Base-by-base conservation (phyloP, 2,329 filamentous ascomycete genomes). In the Colletotrichum melonis region DNA sequence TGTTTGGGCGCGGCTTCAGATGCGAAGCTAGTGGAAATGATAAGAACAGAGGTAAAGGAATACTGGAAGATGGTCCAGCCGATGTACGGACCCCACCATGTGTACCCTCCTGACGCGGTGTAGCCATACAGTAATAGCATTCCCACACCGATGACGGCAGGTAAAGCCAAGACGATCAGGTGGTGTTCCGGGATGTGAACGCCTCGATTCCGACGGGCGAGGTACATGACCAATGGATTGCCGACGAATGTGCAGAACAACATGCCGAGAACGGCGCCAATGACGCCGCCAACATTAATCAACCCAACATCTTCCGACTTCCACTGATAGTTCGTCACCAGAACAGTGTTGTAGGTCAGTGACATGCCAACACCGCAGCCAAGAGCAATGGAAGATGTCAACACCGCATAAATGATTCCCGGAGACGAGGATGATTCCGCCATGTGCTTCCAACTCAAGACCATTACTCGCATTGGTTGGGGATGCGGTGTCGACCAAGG, bases 241-340 rank as follows among this genome's bases (percentile, higher is more conserved):
- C 75, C 77, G 26, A 74, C 24, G 58, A 76, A 75, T n/a, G 73
- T 68, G 19, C 66, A 77, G 56, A 76, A 67, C 38, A 79, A n/a
- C 67, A 75, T 78, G 6, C 79, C 80, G 19, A 80, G 70, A 1
- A 86, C 79, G 3, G 81, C 82, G 3, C 85, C 85, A 5, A 85
- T 74, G 24, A 88, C 86, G n/a, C 84, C 84, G 1, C 86, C 83
- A 1, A 82, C 79, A 74, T 88, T 88, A 79, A 88, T 83, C 7
- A 88, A 78, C 0, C 85, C 83, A 14, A 88, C 80, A 32, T 75
- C 68, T 54, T 76, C 72, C 54, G 66, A 74, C 74, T 77, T 54
- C 81, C 83, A 84, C 69, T 78, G 74, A 64, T 82, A 84, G 38
- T 74, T 76, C 22, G 76, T 75, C 60, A 66, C 54, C 7, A 85